A percentile compares a stretch with the other conserved stretches of the same genome.
These are phyloP conservation scores for Xylaria sp. DNA, from an alignment of 2,329 filamentous ascomycete species.

Conservation along the genomic window DNA sequence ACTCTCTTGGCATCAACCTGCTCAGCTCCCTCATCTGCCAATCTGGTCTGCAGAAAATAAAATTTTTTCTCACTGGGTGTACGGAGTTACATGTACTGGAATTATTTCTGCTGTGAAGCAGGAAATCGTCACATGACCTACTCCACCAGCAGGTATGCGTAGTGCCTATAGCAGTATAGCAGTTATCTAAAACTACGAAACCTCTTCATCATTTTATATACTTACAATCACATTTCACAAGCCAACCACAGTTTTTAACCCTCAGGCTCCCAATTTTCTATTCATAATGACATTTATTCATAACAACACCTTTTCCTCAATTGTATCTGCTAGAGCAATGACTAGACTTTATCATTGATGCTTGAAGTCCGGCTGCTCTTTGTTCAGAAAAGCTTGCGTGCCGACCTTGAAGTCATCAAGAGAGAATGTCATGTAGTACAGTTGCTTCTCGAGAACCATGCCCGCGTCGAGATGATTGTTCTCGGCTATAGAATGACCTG, in stretches of 20 bases:
- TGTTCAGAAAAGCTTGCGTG: constrained; percentile 55
- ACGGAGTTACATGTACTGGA: too few relatives aligned
- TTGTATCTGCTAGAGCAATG: not conserved
- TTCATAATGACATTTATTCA: not conserved
- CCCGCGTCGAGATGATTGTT: constrained; percentile 54
- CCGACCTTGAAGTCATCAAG: constrained; percentile 55
- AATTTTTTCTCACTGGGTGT: not conserved
- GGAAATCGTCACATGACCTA: not conserved
- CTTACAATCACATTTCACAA: not conserved
- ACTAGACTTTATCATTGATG: constrained; percentile 28
- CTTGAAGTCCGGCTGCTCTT: constrained; percentile 46
- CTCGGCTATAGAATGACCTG: constrained; percentile 50
- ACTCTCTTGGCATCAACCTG: not conserved
- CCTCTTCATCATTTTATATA: not conserved
- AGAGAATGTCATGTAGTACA: constrained; percentile 53
- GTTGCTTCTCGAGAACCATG: constrained; percentile 49
- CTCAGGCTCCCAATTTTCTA: not conserved
- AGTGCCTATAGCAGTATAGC: not conserved
- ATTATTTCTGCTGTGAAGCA: not conserved
- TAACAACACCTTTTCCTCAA: not conserved
- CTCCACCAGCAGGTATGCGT: not conserved
- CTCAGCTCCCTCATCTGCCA: not conserved
- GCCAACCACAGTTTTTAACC: not conserved
- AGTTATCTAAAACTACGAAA: not conserved
- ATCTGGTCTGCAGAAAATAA: not conserved